These are phyloP conservation scores for Holtermannia corniformis DNA, from an alignment of 768 basidiomycete genomes.

Conservation along the genomic window DNA sequence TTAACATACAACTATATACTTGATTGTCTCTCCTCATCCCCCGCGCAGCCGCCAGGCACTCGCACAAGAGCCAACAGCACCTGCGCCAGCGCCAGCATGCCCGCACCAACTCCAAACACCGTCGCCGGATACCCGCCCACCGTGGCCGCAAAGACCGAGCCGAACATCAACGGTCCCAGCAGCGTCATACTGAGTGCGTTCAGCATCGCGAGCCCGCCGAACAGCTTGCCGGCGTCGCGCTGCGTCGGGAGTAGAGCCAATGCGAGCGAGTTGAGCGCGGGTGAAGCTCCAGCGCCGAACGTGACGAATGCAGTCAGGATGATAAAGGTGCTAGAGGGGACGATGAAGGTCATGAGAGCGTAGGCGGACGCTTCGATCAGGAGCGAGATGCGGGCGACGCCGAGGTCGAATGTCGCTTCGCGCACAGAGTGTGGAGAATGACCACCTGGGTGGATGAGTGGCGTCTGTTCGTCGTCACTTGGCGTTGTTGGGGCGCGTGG, in stretches of 20 bases:
- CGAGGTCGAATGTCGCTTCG: constrained; percentile 54
- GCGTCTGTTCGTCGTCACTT: constrained; percentile 58
- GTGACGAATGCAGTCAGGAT: constrained; percentile 48
- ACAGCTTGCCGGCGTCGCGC: constrained; percentile 61
- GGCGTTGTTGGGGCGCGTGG: background rate
- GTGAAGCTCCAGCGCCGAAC: constrained; percentile 56
- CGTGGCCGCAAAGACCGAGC: constrained; percentile 60
- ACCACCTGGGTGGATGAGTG: constrained; percentile 56
- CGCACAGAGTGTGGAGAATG: constrained; percentile 2
- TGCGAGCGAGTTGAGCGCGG: constrained; percentile 62
- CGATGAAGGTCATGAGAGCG: constrained; percentile 48
- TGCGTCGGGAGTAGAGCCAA: constrained; percentile 48
- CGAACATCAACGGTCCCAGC: constrained; percentile 63
- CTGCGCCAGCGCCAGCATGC: constrained; percentile 16
- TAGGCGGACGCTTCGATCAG: constrained; percentile 52
- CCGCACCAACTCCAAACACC: constrained; percentile 56
- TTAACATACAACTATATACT: too few relatives aligned
- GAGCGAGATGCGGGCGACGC: constrained; percentile 55
- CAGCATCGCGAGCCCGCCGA: constrained; percentile 69
- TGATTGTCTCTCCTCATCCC: constrained; percentile 1
- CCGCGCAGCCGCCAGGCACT: constrained; percentile 9
- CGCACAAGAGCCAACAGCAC: constrained; percentile 15
- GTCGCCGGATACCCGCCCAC: constrained; percentile 60
- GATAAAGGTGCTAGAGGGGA: constrained; percentile 50
- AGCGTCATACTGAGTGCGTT: constrained; percentile 58